Percentiles rank a stretch among this genome's conserved stretches.
phyloP scores from a whole-genome alignment of 768 basidiomycete species.

The Leccinum disarticulatum region DNA sequence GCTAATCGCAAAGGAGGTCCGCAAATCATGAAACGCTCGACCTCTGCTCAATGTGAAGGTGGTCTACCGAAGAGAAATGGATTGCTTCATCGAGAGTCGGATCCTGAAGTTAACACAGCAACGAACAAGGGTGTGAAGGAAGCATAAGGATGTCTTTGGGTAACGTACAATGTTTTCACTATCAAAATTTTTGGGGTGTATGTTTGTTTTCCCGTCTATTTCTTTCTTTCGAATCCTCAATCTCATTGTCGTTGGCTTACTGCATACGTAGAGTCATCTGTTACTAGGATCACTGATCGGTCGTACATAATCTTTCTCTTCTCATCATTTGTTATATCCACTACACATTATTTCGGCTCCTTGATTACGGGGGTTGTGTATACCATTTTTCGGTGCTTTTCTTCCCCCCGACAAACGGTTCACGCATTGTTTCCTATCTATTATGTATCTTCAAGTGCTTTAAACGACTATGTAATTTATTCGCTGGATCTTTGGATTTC shows the following conservation, averaged over 20 bases:
- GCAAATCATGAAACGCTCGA: slow-evolving; percentile 30
- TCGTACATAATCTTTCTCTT: slow-evolving; percentile 3
- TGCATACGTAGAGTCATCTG: slow-evolving; percentile 11
- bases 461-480: slow-evolving; percentile 19
- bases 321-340: slow-evolving; percentile 23
- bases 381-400: slow-evolving; percentile 17
- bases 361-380: slow-evolving; percentile 15
- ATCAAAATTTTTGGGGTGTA: slow-evolving; percentile 5
- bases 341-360: slow-evolving; percentile 14
- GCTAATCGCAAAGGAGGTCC: slow-evolving; percentile 13
- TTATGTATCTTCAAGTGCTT: slow-evolving; percentile 16
- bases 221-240: slow-evolving; percentile 1
- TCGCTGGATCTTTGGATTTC: neutral
- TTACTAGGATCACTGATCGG: slow-evolving; percentile 11
- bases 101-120: slow-evolving; percentile 27
- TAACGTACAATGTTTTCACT: slow-evolving; percentile 14
- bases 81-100: slow-evolving; percentile 31
- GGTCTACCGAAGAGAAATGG: slow-evolving; percentile 29
- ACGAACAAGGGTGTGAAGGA: slow-evolving; percentile 27
- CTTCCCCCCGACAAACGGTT: neutral
- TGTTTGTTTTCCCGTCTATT: slow-evolving; percentile 1
- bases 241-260: slow-evolving; percentile 9
- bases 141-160: slow-evolving; percentile 15
- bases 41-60: slow-evolving; percentile 29
- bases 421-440: slow-evolving; percentile 9